Percentiles rank a stretch among this genome's conserved stretches.
phyloP scores from a whole-genome alignment of 495 filamentous ascomycete genomes.

The Cercophora sp. region DNA sequence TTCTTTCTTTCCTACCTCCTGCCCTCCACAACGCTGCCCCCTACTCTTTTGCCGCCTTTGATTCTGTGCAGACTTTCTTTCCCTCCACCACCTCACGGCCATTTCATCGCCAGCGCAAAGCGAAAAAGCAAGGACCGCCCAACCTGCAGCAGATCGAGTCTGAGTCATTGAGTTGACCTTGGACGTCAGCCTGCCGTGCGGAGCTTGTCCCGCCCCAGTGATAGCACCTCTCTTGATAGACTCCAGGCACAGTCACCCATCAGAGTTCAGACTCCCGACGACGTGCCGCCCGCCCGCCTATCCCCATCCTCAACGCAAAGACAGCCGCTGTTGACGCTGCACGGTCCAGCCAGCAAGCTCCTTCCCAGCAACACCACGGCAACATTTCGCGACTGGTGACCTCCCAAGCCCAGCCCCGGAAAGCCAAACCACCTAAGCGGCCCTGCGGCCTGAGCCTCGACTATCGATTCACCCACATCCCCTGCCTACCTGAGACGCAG shows the following conservation, averaged over 20 bases:
- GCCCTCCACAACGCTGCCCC: neutral
- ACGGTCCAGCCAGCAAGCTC: neutral
- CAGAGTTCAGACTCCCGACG: neutral
- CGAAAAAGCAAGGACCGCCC: constrained; percentile 10
- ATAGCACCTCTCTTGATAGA: constrained; percentile 4
- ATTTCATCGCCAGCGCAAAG: no score
- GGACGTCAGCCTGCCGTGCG: constrained; percentile 34
- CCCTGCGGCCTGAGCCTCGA: neutral
- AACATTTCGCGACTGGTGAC: neutral
- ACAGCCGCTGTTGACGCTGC: no score
- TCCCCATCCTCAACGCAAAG: neutral
- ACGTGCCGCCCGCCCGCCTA: neutral
- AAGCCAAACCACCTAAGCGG: no score
- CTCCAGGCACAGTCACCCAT: constrained; percentile 1
- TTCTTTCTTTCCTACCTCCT: constrained; percentile 4
- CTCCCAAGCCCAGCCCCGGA: no score
- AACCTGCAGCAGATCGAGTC: constrained; percentile 25
- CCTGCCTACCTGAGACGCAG: constrained; percentile 20
- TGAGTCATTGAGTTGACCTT: constrained; percentile 40
- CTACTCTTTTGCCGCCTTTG: neutral
- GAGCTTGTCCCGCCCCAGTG: constrained; percentile 10
- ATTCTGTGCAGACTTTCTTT: no score
- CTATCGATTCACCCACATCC: constrained; percentile 3
- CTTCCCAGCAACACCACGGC: constrained; percentile 8
- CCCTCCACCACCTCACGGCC: no score